Base-by-base conservation (phyloP, 2,329 filamentous ascomycete genomes). In the Epichloe festucae region DNA sequence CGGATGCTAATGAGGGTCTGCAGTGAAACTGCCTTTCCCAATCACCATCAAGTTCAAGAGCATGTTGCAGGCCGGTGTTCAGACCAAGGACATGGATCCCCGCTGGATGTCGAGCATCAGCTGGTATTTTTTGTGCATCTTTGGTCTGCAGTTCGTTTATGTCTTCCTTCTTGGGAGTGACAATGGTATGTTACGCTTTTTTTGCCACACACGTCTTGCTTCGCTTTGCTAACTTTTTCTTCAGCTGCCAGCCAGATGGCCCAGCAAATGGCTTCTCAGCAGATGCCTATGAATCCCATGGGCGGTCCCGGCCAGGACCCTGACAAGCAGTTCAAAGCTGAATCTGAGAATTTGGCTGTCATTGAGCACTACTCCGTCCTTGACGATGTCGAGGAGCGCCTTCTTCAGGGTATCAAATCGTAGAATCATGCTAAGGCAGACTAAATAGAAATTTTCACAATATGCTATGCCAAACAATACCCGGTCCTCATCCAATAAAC, bases 1-100 rank as follows among this genome's bases (percentile, higher is more conserved):
- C 4, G 19, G 3, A 10, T 12, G 38, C 36, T 52, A 3, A 45
- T 60, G 65, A 57, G 68, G 17, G 4, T 14, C 47, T n/a, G 10
- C 19, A 79, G 89, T 98, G 80, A 96, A 96, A 82, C 72, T 98
- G 27, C 93, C 93, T 0, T 98, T 98, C 68, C 93, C 94, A 3
- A 78, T 98, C 58, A 98, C 93, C 35, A 90, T 96, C 68, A 94
- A 95, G 68, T 98, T 98, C 79, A 98, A 98, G 77, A 93, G 89
- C 59, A 98, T 98, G 93, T 77, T 98, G 50, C 93, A 98, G 72
- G 91, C 91, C 42, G 93, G 93, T 61, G 91, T 98, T 44, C 89
- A 89, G 57, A 98, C 94, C 27, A 85, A 84, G 63, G 93, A 98
- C 66, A 84, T 98, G 73, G 94, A 98, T 65, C 93, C 95, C 11